Percentiles rank a stretch among this genome's conserved stretches.
Conservation (phyloP, 345 rosid genomes). For the Linum lewisii region DNA sequence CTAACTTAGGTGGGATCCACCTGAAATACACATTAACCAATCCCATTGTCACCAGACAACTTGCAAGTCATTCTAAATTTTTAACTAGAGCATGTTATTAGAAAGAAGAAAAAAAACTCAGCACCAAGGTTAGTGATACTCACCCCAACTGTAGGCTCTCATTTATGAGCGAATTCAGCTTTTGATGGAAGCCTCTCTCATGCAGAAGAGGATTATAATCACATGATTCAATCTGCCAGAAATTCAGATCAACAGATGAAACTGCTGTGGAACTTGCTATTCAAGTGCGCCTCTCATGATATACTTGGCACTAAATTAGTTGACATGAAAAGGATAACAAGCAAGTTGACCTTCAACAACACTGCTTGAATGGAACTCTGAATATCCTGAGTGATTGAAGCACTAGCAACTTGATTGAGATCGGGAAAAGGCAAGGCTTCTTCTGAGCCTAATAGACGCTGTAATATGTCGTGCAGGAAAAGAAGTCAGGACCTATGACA, state of each 20-base stretch:
- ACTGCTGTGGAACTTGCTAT: neutral
- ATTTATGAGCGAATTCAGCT: conserved; percentile 51
- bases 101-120: conserved; percentile 7
- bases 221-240: conserved; percentile 49
- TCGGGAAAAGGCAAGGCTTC: conserved; percentile 54
- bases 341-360: conserved; percentile 38
- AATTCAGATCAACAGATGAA: neutral
- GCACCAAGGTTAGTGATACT: conserved; percentile 13
- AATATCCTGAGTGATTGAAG: conserved; percentile 43
- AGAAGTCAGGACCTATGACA: neutral
- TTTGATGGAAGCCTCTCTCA: conserved; percentile 80
- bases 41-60: conserved; percentile 11
- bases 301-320: neutral
- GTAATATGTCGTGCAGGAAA: conserved; percentile 23
- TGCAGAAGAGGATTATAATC: conserved; percentile 69
- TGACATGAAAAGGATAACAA: neutral
- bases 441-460: conserved; percentile 77
- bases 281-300: neutral
- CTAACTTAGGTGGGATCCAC: conserved; percentile 26
- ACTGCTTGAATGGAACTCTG: conserved; percentile 46
- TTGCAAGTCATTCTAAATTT: no score
- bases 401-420: conserved; percentile 30
- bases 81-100: neutral
- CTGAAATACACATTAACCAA: conserved; percentile 23
- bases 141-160: conserved; percentile 80